phyloP scores from a whole-genome alignment of 768 basidiomycete genomes.

The Pisolithus orientalis region DNA sequence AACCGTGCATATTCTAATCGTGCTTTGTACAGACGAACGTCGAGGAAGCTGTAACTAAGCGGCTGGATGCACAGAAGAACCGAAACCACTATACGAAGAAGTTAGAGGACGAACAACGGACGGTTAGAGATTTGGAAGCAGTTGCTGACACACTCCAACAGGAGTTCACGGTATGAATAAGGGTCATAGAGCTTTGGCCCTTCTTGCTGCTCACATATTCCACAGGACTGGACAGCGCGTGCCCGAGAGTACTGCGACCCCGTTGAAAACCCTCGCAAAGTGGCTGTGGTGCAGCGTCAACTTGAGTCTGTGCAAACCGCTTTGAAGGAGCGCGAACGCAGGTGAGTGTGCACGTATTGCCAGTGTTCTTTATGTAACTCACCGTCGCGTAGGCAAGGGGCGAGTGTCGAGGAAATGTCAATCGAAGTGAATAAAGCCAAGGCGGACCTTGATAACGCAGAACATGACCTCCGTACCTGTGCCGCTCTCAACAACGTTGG shows the following conservation, averaged over 20 bases:
- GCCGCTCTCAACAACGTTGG: conserved; percentile 57
- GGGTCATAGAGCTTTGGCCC: background rate
- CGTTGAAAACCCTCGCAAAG: conserved; percentile 51
- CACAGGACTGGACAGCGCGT: conserved; percentile 58
- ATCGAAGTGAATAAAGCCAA: conserved; percentile 62
- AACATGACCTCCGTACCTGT: conserved; percentile 60
- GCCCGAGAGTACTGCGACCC: conserved; percentile 59
- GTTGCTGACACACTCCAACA: conserved; percentile 45
- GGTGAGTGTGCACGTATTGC: conserved; percentile 32
- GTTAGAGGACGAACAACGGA: conserved; percentile 41
- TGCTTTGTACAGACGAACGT: conserved; percentile 39
- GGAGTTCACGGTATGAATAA: conserved; percentile 51
- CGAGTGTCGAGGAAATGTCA: conserved; percentile 72
- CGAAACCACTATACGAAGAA: conserved; percentile 48
- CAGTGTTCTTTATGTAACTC: background rate
- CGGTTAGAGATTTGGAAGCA: conserved; percentile 39
- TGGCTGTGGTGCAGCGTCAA: conserved; percentile 49
- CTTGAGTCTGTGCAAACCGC: conserved; percentile 60
- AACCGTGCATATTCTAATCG: background rate
- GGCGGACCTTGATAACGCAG: conserved; percentile 51
- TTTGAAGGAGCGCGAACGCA: conserved; percentile 58
- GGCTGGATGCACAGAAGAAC: conserved; percentile 45
- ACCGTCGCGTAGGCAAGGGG: conserved; percentile 51
- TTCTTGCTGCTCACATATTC: background rate
- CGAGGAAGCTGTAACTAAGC: conserved; percentile 40